These are phyloP conservation scores for Rosa multiflora DNA, from an alignment of 306 rosid species.

Conservation along the genomic window DNA sequence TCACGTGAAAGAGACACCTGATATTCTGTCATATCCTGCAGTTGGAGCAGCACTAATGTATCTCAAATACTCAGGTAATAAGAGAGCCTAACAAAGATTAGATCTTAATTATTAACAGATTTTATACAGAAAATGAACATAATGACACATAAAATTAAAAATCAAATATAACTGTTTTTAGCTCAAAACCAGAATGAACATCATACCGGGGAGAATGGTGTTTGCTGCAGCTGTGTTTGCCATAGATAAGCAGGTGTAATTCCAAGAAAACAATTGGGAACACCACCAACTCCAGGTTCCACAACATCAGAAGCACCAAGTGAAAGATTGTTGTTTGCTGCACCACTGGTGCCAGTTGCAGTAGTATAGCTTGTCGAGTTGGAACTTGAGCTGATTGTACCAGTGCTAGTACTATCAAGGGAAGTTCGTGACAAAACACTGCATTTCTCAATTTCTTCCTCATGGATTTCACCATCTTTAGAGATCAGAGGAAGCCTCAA, in stretches of 20 bases:
- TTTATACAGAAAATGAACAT: not conserved
- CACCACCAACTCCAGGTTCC: slow-evolving; percentile 91
- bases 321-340: slow-evolving; percentile 39
- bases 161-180: not conserved
- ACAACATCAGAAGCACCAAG: slow-evolving; percentile 43
- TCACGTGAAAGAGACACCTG: slow-evolving; percentile 79
- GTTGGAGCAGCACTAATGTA: slow-evolving; percentile 13
- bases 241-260: slow-evolving; percentile 86
- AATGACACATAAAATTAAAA: not conserved
- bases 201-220: slow-evolving; percentile 65
- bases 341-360: slow-evolving; percentile 50
- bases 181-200: not conserved
- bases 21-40: slow-evolving; percentile 86
- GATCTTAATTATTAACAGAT: slow-evolving; percentile 5
- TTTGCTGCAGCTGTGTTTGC: slow-evolving; percentile 80
- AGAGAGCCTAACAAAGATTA: slow-evolving; percentile 16
- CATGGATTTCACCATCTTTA: slow-evolving; percentile 90
- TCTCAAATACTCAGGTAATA: slow-evolving; percentile 12
- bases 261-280: slow-evolving; percentile 90
- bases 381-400: slow-evolving; percentile 60
- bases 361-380: slow-evolving; percentile 63
- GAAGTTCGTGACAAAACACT: slow-evolving; percentile 74
- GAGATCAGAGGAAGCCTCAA: slow-evolving; percentile 91
- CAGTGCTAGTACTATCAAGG: slow-evolving; percentile 64
- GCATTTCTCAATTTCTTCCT: slow-evolving; percentile 85